phyloP scores from a whole-genome alignment of 257 asterid species.

The Solanum medicagineum region DNA sequence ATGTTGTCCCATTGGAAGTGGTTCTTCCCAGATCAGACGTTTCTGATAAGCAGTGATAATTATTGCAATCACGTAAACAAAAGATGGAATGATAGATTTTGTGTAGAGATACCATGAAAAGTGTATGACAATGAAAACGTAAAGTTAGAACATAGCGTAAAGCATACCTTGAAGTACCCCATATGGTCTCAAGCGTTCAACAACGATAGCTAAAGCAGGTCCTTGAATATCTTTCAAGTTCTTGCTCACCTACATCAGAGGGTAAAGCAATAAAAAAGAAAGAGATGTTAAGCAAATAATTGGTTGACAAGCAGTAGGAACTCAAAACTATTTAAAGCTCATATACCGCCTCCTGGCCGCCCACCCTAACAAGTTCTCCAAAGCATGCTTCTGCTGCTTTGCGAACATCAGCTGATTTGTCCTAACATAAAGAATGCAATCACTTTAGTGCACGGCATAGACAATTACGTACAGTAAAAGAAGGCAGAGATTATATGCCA shows the following conservation, averaged over 20 bases:
- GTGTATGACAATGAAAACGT: not conserved
- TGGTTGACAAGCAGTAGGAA: not conserved
- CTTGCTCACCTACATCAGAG: constrained; percentile 54
- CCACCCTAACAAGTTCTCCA: constrained; percentile 73
- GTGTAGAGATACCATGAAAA: not conserved
- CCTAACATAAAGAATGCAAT: constrained; percentile 30
- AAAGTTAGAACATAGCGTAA: not conserved
- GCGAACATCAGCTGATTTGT: constrained; percentile 98
- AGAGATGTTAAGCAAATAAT: not conserved
- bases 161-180: constrained; percentile 57
- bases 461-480: not conserved
- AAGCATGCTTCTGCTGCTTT: constrained; percentile 93
- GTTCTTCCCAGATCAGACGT: constrained; percentile 51
- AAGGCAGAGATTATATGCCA: not conserved
- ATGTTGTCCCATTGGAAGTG: constrained; percentile 33
- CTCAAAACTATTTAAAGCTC: not conserved
- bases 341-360: constrained; percentile 88
- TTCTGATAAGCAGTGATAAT: constrained; percentile 30
- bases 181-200: constrained; percentile 59
- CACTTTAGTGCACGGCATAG: not conserved
- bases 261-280: not conserved
- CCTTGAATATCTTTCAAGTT: constrained; percentile 92
- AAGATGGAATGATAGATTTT: not conserved
- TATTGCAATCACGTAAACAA: not conserved
- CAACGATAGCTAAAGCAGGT: constrained; percentile 86